Base-by-base conservation (phyloP, 257 asterid genomes). In the Plantago ovata region DNA sequence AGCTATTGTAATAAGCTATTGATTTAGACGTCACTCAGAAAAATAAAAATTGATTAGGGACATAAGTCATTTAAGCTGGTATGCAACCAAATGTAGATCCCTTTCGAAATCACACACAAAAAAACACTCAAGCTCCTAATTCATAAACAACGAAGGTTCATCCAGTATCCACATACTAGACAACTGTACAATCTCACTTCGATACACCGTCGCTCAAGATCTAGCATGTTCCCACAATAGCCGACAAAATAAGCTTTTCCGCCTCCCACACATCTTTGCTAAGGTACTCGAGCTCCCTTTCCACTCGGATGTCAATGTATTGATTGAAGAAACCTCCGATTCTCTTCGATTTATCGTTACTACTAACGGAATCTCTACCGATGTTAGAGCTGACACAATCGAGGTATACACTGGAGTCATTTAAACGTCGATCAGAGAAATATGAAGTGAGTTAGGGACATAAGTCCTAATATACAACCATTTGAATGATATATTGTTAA, bases 61-160 rank as follows among this genome's bases (percentile, higher is more conserved):
- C n/a, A n/a, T n/a, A n/a, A n/a, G n/a, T n/a, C n/a, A n/a, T n/a
- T n/a, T n/a, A n/a, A n/a, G n/a, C n/a, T n/a, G n/a, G n/a, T n/a
- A n/a, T n/a, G n/a, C n/a, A n/a, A n/a, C n/a, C n/a, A n/a, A n/a
- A n/a, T n/a, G n/a, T n/a, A n/a, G n/a, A n/a, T n/a, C n/a, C n/a
- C n/a, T n/a, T n/a, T n/a, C n/a, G n/a, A n/a, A n/a, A n/a, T n/a
- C n/a, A n/a, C n/a, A n/a, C n/a, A n/a, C n/a, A n/a, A n/a, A n/a
- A n/a, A n/a, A n/a, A n/a, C n/a, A 28, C 15, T 14, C 4, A 12
- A 24, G 13, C 52, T n/a, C n/a, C n/a, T n/a, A n/a, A n/a, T n/a
- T n/a, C n/a, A n/a, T n/a, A n/a, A n/a, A n/a, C 62, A 5, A 86
- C 81, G 95, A 86, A 84, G 72, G 83, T 87, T 40, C 91, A 87